A percentile compares a stretch with the other conserved stretches of the same genome.
Conservation (phyloP, 345 rosid species). For the Citrus medica region DNA sequence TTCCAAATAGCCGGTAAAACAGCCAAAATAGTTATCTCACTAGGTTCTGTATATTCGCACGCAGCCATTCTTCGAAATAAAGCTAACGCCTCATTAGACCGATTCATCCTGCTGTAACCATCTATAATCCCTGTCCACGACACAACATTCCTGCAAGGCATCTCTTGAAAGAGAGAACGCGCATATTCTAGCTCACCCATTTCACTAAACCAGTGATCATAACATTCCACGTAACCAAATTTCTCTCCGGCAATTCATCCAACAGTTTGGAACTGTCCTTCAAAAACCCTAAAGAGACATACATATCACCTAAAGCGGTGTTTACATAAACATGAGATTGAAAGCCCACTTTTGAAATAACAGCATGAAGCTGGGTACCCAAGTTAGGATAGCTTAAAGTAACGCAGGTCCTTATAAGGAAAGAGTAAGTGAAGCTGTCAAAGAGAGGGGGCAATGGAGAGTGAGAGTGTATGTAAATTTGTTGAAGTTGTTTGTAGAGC, state of each 20-base stretch:
- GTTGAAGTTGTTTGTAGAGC: conserved; percentile 46
- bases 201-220: conserved; percentile 69
- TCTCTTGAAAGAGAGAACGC: conserved; percentile 42
- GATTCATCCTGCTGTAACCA: conserved; percentile 55
- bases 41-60: no score
- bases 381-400: conserved; percentile 22
- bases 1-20: conserved; percentile 61
- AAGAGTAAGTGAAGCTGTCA: conserved; percentile 64
- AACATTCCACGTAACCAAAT: conserved; percentile 73
- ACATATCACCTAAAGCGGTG: conserved; percentile 54
- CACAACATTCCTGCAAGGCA: no score
- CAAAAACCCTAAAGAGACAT: conserved; percentile 25
- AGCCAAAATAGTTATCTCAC: no score
- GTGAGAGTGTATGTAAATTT: conserved; percentile 20
- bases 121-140: conserved; percentile 64
- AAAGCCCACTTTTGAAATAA: conserved; percentile 60
- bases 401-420: conserved; percentile 48
- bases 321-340: conserved; percentile 57
- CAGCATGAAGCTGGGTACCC: conserved; percentile 60
- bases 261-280: conserved; percentile 43
- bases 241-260: conserved; percentile 66
- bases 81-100: background rate
- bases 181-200: conserved; percentile 58
- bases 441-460: conserved; percentile 27
- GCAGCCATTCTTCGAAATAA: no score